phyloP scores from a whole-genome alignment of 305 asterid genomes.

The Fraxinus angustifolia region DNA sequence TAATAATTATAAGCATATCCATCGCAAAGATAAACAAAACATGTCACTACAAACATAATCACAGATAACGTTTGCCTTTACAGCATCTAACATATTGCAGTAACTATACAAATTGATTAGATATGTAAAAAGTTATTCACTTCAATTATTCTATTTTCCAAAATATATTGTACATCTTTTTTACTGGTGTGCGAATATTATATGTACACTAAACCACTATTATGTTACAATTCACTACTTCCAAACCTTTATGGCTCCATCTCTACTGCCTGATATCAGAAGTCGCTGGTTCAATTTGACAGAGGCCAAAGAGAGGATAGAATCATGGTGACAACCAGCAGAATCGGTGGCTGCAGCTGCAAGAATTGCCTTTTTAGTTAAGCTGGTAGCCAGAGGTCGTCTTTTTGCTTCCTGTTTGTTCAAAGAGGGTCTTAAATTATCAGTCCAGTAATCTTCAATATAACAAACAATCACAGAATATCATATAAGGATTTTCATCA shows the following conservation, averaged over 20 bases:
- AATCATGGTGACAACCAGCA: conserved; percentile 94
- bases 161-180: conserved; percentile 32
- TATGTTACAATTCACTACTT: conserved; percentile 46
- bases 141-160: conserved; percentile 5
- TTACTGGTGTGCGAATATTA: conserved; percentile 17
- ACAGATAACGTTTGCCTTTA: background rate
- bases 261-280: conserved; percentile 87
- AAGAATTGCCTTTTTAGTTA: conserved; percentile 67
- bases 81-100: background rate
- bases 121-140: background rate
- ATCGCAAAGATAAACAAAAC: background rate
- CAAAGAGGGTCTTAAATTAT: background rate
- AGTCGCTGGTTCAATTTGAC: conserved; percentile 94
- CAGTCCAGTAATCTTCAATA: background rate
- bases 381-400: conserved; percentile 59
- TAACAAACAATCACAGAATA: background rate
- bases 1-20: background rate
- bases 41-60: background rate
- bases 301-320: conserved; percentile 80
- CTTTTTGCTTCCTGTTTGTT: conserved; percentile 72
- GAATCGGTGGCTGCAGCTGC: conserved; percentile 89
- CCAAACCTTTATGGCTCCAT: conserved; percentile 98
- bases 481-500: conserved; percentile 5
- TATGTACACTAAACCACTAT: conserved; percentile 40
- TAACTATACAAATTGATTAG: background rate